Base-by-base conservation (phyloP, 169 alveolate species). In the Plasmodium gonderi region DNA sequence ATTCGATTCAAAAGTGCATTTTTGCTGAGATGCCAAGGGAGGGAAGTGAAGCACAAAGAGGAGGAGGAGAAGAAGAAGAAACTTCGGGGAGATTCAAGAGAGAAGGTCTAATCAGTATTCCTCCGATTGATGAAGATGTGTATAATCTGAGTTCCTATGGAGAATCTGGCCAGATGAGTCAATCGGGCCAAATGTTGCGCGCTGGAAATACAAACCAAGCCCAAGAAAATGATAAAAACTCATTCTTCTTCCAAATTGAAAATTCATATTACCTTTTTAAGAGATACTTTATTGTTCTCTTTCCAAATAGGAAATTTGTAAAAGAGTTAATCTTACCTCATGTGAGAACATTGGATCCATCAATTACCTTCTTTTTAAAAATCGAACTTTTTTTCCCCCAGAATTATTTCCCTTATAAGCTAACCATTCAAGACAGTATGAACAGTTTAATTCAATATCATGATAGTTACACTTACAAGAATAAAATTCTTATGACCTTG, bases 341-440 rank as follows among this genome's bases (percentile, higher is more conserved):
- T 12, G 75, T 72, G 23, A 6, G 8, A 7, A 23, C 42, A 23
- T 47, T 82, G 49, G 29, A 69, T 4, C 11, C 20, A 40, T 3
- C 64, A 60, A 36, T 6, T 2, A 38, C 54, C 5, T 83, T 83
- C 65, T 14, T 83, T 11, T 40, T 83, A 76, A 83, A 83, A 76
- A 8, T 74, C 0, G 92, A 83, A 9, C 31, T 83, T 5, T 14
- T 74, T 29, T 83, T 83, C 64, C 83, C 75, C 36, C 36, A 72
- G 6, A 83, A 83, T 72, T 69, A 69, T 29, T 69, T 83, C 26
- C 92, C 92, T 14, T 69, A 45, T 38, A 83, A 83, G 77, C 7
- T 83, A 9, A 17, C 75, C 29, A 26, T 83, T 14, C 54, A 69
- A 60, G 77, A 83, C 17, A 12, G 11, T 1, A 20, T 29, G 4